Evolutionary conservation across 2,329 filamentous ascomycete genomes (phyloP).

Genomic region (Xylaria digitata): DNA sequence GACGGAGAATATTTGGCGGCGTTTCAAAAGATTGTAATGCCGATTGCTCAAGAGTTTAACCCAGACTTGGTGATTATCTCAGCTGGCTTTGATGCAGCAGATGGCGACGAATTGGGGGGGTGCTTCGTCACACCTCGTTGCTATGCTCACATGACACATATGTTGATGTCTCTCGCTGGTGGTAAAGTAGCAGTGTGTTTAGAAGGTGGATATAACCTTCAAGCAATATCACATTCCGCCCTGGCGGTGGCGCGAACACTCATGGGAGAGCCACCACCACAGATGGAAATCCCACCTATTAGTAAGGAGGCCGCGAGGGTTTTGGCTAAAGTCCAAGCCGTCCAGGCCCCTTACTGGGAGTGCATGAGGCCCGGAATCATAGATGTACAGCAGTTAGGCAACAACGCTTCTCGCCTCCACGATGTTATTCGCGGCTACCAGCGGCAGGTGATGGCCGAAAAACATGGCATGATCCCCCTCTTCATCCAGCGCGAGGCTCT

Average conservation of each 20-base stretch:
- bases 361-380: slow-evolving; percentile 81
- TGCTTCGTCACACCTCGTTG: slow-evolving; percentile 92
- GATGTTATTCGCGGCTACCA: slow-evolving; percentile 85
- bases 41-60: slow-evolving; percentile 91
- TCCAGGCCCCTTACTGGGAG: slow-evolving; percentile 82
- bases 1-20: slow-evolving; percentile 97
- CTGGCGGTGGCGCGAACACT: slow-evolving; percentile 90
- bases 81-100: slow-evolving; percentile 94
- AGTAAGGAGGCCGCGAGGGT: slow-evolving; percentile 68
- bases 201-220: slow-evolving; percentile 94
- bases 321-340: slow-evolving; percentile 68
- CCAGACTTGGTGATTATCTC: slow-evolving; percentile 96
- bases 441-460: slow-evolving; percentile 74
- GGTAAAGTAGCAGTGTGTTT: slow-evolving; percentile 93
- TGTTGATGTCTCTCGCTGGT: slow-evolving; percentile 93
- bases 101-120: slow-evolving; percentile 90
- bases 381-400: slow-evolving; percentile 62
- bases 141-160: slow-evolving; percentile 98
- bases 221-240: slow-evolving; percentile 91
- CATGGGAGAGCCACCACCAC: slow-evolving; percentile 90
- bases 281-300: slow-evolving; percentile 66
- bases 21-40: slow-evolving; percentile 96
- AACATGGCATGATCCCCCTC: slow-evolving; percentile 81
- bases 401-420: slow-evolving; percentile 74
- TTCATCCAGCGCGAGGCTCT: slow-evolving; percentile 80